Percentiles rank a stretch among this genome's conserved stretches.
Evolutionary conservation across 2,329 filamentous ascomycete genomes (phyloP).

Genomic region (Juglanconis sp.): DNA sequence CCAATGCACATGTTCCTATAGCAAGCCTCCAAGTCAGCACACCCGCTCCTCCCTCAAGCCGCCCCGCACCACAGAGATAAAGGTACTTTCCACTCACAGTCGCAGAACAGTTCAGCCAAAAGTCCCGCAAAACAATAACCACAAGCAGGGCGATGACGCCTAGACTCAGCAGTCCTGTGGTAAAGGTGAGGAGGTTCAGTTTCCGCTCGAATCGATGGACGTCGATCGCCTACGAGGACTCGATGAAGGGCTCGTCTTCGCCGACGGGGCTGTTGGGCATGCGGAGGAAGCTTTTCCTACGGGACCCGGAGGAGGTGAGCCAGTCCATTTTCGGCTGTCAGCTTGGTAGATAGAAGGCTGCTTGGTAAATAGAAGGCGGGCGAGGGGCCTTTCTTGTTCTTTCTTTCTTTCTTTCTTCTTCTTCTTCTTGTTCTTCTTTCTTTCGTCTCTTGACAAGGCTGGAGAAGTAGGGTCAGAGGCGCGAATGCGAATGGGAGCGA

Average conservation of each 20-base stretch:
- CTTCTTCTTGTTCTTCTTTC: too few species aligned
- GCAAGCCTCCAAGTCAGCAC: too few species aligned
- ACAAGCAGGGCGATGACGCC: not conserved
- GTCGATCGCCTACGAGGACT: not conserved
- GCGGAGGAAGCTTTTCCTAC: not conserved
- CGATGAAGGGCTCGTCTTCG: not conserved
- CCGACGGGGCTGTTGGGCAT: not conserved
- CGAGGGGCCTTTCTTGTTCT: too few species aligned
- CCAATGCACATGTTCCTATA: too few species aligned
- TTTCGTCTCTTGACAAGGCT: too few species aligned
- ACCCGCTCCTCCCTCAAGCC: too few species aligned
- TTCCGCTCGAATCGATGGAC: not conserved
- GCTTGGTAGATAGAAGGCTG: too few species aligned
- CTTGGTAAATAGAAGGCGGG: too few species aligned
- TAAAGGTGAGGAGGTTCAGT: not conserved
- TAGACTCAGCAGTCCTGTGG: not conserved
- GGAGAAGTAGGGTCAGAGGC: too few species aligned
- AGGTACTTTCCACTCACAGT: not conserved
- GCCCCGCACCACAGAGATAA: too few species aligned
- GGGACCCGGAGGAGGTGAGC: not conserved
- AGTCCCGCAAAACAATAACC: not conserved
- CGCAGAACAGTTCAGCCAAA: not conserved
- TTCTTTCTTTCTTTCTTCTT: too few species aligned
- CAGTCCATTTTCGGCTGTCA: not conserved
- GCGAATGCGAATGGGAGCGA: too few species aligned